Percentiles rank a stretch among this genome's conserved stretches.
phyloP scores from a whole-genome alignment of 495 filamentous ascomycete species.

The Patellaria atrata region DNA sequence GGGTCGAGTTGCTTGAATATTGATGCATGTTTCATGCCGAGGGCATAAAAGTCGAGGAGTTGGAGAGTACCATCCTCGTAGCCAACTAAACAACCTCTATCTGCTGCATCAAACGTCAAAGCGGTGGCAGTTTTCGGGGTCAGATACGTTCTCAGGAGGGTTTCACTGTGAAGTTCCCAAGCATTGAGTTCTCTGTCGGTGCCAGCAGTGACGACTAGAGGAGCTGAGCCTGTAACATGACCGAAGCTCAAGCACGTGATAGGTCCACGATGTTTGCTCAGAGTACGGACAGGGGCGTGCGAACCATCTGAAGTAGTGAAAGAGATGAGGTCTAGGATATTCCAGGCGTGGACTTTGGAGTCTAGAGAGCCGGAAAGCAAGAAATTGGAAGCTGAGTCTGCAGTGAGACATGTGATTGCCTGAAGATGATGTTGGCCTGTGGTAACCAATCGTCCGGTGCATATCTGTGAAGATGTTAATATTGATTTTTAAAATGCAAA shows the following conservation, averaged over 20 bases:
- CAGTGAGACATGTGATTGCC: constrained; percentile 59
- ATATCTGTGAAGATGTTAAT: constrained; percentile 38
- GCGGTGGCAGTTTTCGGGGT: constrained; percentile 57
- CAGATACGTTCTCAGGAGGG: constrained; percentile 61
- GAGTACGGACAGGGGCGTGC: constrained; percentile 42
- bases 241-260: constrained; percentile 57
- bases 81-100: constrained; percentile 67
- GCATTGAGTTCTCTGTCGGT: constrained; percentile 69
- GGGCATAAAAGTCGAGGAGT: constrained; percentile 56
- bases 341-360: constrained; percentile 84
- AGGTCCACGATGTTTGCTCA: constrained; percentile 66
- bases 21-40: constrained; percentile 3
- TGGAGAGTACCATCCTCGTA: constrained; percentile 76
- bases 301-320: constrained; percentile 33
- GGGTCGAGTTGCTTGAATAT: constrained; percentile 14
- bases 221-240: constrained; percentile 51
- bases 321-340: constrained; percentile 55
- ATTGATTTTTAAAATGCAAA: neutral
- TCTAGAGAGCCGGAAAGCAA: constrained; percentile 80
- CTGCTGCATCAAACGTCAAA: constrained; percentile 65
- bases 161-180: constrained; percentile 78
- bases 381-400: constrained; percentile 58
- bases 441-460: constrained; percentile 72
- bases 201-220: constrained; percentile 63
- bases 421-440: constrained; percentile 84